A percentile compares a stretch with the other conserved stretches of the same genome.
phyloP scores from a whole-genome alignment of 2,329 filamentous ascomycete genomes.

The Aspergillus unguis region DNA sequence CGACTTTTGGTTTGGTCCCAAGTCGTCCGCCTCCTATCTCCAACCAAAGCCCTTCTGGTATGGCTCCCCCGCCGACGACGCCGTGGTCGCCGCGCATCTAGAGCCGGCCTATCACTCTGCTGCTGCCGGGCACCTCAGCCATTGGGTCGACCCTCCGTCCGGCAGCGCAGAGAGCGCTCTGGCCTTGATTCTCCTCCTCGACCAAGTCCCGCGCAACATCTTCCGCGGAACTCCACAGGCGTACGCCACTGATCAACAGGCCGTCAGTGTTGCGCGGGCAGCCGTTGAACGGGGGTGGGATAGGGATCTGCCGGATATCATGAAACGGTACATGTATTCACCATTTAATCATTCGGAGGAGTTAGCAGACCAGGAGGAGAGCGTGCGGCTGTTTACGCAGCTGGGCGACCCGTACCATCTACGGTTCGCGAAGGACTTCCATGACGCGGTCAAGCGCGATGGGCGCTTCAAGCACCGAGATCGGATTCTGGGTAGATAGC shows the following conservation, averaged over 20 bases:
- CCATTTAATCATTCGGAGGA: conserved; percentile 37
- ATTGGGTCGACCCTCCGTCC: conserved; percentile 15
- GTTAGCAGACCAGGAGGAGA: conserved; percentile 28
- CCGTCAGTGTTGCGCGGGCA: conserved; percentile 23
- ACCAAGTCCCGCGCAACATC: conserved; percentile 40
- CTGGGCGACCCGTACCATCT: conserved; percentile 17
- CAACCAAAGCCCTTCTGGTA: conserved; percentile 24
- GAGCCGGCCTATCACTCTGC: conserved; percentile 19
- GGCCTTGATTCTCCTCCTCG: conserved; percentile 38
- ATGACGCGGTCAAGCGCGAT: conserved; percentile 19
- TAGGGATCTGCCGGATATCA: conserved; percentile 19
- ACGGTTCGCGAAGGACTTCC: conserved; percentile 20
- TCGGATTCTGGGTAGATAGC: conserved; percentile 18
- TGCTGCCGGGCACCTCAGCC: conserved; percentile 18
- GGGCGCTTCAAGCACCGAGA: conserved; percentile 28
- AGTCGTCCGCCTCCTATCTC: conserved; percentile 17
- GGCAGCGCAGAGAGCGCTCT: conserved; percentile 25
- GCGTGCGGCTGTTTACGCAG: conserved; percentile 16
- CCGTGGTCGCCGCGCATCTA: conserved; percentile 19
- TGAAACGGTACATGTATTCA: conserved; percentile 34
- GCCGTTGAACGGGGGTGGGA: conserved; percentile 30
- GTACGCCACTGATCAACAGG: conserved; percentile 31
- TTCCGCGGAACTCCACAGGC: conserved; percentile 31
- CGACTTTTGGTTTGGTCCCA: conserved; percentile 27
- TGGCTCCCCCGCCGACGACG: conserved; percentile 21